Evolutionary conservation across 2,329 filamentous ascomycete species (phyloP).

Genomic region (Anthostomella pinea): DNA sequence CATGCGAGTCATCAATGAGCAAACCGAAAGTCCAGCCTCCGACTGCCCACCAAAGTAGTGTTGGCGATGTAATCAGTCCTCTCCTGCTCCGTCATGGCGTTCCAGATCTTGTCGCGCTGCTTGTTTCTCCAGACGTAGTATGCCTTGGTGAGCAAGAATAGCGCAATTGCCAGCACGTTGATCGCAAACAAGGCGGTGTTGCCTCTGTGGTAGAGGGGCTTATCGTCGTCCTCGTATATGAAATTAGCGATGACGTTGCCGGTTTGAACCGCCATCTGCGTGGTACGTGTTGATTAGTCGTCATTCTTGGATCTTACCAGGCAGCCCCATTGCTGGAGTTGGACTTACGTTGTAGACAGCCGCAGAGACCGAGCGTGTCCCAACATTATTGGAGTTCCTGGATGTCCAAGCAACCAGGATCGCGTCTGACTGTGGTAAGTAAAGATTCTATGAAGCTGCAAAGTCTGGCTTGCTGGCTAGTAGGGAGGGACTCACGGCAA

Average conservation of each 20-base stretch:
- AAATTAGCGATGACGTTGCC: conserved; percentile 34
- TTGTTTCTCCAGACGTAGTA: conserved; percentile 53
- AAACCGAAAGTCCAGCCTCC: conserved; percentile 41
- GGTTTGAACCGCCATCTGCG: conserved; percentile 36
- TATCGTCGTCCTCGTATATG: conserved; percentile 55
- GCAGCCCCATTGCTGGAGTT: not conserved
- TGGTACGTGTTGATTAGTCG: not conserved
- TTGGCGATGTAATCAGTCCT: conserved; percentile 44
- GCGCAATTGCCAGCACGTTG: conserved; percentile 44
- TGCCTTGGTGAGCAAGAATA: conserved; percentile 49
- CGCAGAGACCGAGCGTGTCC: conserved; percentile 56
- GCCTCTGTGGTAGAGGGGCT: conserved; percentile 51
- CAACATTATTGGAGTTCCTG: conserved; percentile 57
- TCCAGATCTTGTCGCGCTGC: conserved; percentile 45
- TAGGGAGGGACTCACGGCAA: conserved; percentile 34
- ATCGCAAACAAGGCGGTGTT: conserved; percentile 53
- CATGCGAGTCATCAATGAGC: conserved; percentile 29
- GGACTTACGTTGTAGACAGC: conserved; percentile 53
- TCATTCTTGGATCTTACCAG: not conserved
- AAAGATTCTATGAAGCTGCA: too few relatives aligned
- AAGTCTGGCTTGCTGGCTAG: not conserved
- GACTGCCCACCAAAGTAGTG: conserved; percentile 41
- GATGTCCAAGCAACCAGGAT: conserved; percentile 58
- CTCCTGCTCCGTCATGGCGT: conserved; percentile 46
- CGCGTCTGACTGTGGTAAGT: conserved; percentile 50